These are phyloP conservation scores for Geotrichum bryndzae DNA, from an alignment of 1,139 yeast genomes.

Conservation along the genomic window DNA sequence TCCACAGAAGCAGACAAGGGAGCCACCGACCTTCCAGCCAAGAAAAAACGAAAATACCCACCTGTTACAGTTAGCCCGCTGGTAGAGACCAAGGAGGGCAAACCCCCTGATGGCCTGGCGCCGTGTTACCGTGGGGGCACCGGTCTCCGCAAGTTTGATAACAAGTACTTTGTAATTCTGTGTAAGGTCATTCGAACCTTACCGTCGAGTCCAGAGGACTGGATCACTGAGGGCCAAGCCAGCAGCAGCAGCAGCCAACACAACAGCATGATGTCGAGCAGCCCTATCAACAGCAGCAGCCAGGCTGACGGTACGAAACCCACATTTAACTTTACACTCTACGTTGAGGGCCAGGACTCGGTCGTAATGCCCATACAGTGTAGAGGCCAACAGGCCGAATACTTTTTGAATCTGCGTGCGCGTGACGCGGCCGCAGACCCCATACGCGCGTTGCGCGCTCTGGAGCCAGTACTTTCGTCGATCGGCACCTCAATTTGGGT, in stretches of 20 bases:
- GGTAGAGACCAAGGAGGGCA: background rate
- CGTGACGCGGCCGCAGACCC: background rate
- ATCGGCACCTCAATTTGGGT: background rate
- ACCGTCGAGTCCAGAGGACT: background rate
- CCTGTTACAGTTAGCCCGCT: background rate
- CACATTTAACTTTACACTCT: background rate
- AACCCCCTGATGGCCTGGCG: constrained; percentile 8
- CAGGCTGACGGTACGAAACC: background rate
- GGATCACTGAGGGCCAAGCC: background rate
- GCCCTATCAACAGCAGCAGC: background rate
- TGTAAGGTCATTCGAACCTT: background rate
- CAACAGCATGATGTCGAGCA: background rate
- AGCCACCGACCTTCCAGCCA: background rate
- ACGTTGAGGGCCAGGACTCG: constrained; percentile 10
- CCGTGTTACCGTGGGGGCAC: constrained; percentile 1
- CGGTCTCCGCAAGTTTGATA: background rate
- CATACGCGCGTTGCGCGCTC: background rate
- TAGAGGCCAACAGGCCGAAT: background rate
- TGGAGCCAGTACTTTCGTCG: background rate
- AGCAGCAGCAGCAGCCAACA: background rate
- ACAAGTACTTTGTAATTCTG: constrained; percentile 1
- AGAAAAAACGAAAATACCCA: background rate
- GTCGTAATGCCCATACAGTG: background rate
- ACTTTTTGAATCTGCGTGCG: constrained; percentile 1
- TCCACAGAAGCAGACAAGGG: background rate